A percentile compares a stretch with the other conserved stretches of the same genome.
Conservation (phyloP, 2,329 filamentous ascomycete genomes). For the Rutstroemia sydowiana region DNA sequence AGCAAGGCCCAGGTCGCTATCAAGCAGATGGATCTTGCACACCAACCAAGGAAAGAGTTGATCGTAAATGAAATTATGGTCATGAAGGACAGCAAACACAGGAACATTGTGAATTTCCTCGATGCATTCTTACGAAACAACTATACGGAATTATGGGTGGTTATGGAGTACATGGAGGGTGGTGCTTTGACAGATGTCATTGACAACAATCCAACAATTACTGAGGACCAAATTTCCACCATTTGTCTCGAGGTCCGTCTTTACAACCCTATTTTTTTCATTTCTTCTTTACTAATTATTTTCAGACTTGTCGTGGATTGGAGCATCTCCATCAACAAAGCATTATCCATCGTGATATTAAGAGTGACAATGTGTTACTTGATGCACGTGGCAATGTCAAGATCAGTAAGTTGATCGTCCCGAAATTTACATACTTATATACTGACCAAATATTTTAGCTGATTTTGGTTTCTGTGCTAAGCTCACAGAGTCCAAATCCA, state of each 20-base stretch:
- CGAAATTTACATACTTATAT: not conserved
- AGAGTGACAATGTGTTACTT: slow-evolving; percentile 96
- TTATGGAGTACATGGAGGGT: slow-evolving; percentile 99
- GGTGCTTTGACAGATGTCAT: slow-evolving; percentile 96
- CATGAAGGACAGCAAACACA: slow-evolving; percentile 98
- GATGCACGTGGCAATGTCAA: slow-evolving; percentile 96
- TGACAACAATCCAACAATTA: slow-evolving; percentile 91
- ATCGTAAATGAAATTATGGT: slow-evolving; percentile 99
- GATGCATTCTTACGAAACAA: slow-evolving; percentile 87
- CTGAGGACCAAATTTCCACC: slow-evolving; percentile 90
- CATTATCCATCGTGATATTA: slow-evolving; percentile 97
- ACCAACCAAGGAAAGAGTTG: slow-evolving; percentile 97
- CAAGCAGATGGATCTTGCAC: slow-evolving; percentile 98
- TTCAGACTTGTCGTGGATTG: slow-evolving; percentile 85
- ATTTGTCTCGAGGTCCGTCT: slow-evolving; percentile 84
- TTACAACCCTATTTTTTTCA: not conserved
- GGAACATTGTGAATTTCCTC: slow-evolving; percentile 99
- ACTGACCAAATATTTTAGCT: slow-evolving; percentile 44
- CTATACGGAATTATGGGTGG: slow-evolving; percentile 94
- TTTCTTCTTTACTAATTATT: slow-evolving; percentile 11
- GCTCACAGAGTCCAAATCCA: slow-evolving; percentile 94
- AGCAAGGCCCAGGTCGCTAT: slow-evolving; percentile 85
- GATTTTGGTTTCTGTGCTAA: slow-evolving; percentile 99
- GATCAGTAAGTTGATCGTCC: slow-evolving; percentile 68
- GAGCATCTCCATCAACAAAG: slow-evolving; percentile 96